Percentiles rank a stretch among this genome's conserved stretches.
phyloP scores from a whole-genome alignment of 2,329 filamentous ascomycete species.

The Hypoxylon sp. region DNA sequence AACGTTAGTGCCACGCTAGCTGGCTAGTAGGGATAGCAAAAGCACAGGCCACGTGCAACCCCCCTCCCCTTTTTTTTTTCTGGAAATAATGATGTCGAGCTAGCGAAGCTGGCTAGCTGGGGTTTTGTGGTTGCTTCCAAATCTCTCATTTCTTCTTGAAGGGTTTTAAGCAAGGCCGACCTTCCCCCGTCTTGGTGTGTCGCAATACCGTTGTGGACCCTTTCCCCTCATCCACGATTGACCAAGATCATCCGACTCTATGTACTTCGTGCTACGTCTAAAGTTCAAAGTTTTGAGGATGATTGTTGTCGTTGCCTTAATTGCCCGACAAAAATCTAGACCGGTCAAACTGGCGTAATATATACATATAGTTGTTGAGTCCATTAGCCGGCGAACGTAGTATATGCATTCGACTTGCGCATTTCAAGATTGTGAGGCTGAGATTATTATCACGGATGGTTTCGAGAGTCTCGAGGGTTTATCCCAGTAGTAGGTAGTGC shows the following conservation, averaged over 20 bases:
- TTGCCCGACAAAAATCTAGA: conserved; percentile 35
- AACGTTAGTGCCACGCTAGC: conserved; percentile 11
- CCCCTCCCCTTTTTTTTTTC: conserved; percentile 32
- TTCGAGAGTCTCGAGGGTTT: conserved; percentile 33
- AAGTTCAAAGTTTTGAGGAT: conserved; percentile 15
- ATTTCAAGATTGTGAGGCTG: conserved; percentile 38
- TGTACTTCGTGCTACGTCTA: conserved; percentile 28
- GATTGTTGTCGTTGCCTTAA: conserved; percentile 25
- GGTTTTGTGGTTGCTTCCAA: conserved; percentile 18
- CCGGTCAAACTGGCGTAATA: conserved; percentile 32
- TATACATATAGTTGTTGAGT: conserved; percentile 6
- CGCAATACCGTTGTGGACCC: conserved; percentile 43
- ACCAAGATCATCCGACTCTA: conserved; percentile 44
- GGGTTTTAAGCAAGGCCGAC: conserved; percentile 27
- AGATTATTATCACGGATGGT: conserved; percentile 25
- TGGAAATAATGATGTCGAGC: conserved; percentile 39
- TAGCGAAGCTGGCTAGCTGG: neutral
- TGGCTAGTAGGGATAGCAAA: conserved; percentile 1
- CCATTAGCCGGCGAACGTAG: conserved; percentile 35
- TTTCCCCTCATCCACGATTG: conserved; percentile 46
- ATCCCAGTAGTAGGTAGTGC: conserved; percentile 17
- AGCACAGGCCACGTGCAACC: conserved; percentile 34
- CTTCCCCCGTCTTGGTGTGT: conserved; percentile 37
- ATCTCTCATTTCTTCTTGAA: conserved; percentile 13
- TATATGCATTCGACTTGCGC: conserved; percentile 16